These are phyloP conservation scores for Pythium utonaiense DNA, from an alignment of 352 stramenopile genomes.

Conservation along the genomic window DNA sequence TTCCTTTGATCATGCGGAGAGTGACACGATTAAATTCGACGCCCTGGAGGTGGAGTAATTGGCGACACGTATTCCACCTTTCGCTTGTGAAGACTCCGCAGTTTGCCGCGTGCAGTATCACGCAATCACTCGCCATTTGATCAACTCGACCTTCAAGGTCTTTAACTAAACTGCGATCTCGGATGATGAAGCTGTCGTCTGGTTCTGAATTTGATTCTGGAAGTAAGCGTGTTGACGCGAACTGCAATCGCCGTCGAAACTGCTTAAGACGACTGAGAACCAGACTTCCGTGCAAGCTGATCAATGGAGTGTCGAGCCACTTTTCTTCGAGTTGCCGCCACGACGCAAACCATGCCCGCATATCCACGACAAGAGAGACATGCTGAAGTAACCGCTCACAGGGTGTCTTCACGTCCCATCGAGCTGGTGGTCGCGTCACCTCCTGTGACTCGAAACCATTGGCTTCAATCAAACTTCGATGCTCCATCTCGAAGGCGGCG, in stretches of 20 bases:
- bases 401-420: slow-evolving; percentile 18
- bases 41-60: slow-evolving; percentile 11
- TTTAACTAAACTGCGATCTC: slow-evolving; percentile 32
- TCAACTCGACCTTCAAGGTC: slow-evolving; percentile 41
- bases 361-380: slow-evolving; percentile 48
- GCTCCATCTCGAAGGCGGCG: slow-evolving; percentile 42
- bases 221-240: slow-evolving; percentile 33
- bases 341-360: slow-evolving; percentile 49
- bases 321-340: slow-evolving; percentile 48
- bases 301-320: slow-evolving; percentile 38
- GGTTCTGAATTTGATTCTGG: background rate
- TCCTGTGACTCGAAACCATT: slow-evolving; percentile 8
- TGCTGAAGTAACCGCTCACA: slow-evolving; percentile 51
- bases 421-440: background rate
- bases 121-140: slow-evolving; percentile 35
- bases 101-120: slow-evolving; percentile 48
- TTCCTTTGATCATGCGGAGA: slow-evolving; percentile 13
- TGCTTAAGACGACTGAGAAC: slow-evolving; percentile 59
- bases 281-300: slow-evolving; percentile 37
- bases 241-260: slow-evolving; percentile 44
- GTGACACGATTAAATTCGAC: slow-evolving; percentile 3
- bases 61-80: slow-evolving; percentile 27
- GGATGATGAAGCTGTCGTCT: slow-evolving; percentile 4
- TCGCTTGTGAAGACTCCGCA: slow-evolving; percentile 35
- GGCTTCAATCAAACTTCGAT: slow-evolving; percentile 23